phyloP scores from a whole-genome alignment of 176 grass and related monocot genomes.

The Lolium multiflorum region DNA sequence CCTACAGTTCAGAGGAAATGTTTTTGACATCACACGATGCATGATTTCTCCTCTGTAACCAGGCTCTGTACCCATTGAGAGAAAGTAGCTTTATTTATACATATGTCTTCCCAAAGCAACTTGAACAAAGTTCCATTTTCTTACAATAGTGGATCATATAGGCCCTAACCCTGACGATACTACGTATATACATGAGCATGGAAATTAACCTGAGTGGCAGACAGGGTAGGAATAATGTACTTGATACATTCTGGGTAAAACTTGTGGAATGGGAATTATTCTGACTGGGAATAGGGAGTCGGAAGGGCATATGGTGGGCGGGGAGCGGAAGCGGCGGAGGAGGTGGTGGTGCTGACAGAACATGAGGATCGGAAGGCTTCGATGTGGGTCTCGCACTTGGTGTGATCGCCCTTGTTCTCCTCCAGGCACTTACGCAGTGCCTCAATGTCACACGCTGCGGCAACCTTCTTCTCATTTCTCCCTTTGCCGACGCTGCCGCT shows the following conservation, averaged over 20 bases:
- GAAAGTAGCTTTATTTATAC: too few species aligned
- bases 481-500: neutral
- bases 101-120: neutral
- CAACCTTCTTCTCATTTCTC: constrained; percentile 27
- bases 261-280: neutral
- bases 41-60: neutral
- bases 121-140: neutral
- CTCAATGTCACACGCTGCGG: constrained; percentile 66
- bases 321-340: neutral
- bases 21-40: neutral
- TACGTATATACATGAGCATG: neutral
- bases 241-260: neutral
- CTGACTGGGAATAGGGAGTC: neutral
- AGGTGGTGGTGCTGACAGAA: constrained; percentile 44
- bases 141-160: neutral
- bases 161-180: neutral
- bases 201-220: constrained; percentile 6
- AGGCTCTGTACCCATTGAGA: too few species aligned
- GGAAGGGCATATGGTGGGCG: neutral
- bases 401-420: constrained; percentile 81
- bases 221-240: neutral
- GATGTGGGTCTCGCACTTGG: constrained; percentile 85
- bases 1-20: neutral
- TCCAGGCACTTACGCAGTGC: constrained; percentile 77
- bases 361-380: constrained; percentile 87